Evolutionary conservation across 1,284 basidiomycete species (phyloP), one percentile per base, ranked within the genome.

Genomic region (Tilletia setariae): DNA sequence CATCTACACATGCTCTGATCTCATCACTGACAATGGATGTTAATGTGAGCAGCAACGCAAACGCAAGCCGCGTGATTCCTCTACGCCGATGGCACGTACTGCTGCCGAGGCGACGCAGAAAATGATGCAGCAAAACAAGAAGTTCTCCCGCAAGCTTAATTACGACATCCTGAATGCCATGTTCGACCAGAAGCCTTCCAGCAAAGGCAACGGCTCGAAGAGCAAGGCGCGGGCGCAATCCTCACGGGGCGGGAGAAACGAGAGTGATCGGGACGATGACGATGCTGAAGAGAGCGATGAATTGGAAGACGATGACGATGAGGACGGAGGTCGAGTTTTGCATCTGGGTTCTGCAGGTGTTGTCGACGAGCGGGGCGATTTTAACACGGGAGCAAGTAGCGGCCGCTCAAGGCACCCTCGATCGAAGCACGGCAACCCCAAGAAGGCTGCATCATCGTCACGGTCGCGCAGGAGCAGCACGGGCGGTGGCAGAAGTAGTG

Each of bases 91-190:
- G 56, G 56, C 28, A 3, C 28, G 28, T 13, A 61, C 80, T 7
- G 80, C 80, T 11, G 77, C 76, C n/a, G 80, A 82, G 65, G 72
- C 75, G 13, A 74, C 80, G 16, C 78, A 76, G 72, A 73, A 76
- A 62, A 82, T 82, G 80, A 70, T 82, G 69, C 66, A 70, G 66
- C 76, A 75, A 61, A 74, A 75, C 65, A 79, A 81, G 67, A 72
- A 75, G 47, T 81, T 78, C 67, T 78, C 76, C 62, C 76, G 74
- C 40, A 78, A 78, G 67, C 76, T 82, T 70, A 82, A 82, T 69
- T 81, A 82, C 71, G 77, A 77, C 49, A 78, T 76, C n/a, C 68
- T 82, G 35, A 77, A 78, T 68, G 72, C 68, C 25, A 64, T 82
- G 19, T 82, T 82, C 63, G 59, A 67, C 25, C 56, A 59, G 28